Evolutionary conservation across 768 basidiomycete species (phyloP).

Genomic region (Lactifluus piperatus): DNA sequence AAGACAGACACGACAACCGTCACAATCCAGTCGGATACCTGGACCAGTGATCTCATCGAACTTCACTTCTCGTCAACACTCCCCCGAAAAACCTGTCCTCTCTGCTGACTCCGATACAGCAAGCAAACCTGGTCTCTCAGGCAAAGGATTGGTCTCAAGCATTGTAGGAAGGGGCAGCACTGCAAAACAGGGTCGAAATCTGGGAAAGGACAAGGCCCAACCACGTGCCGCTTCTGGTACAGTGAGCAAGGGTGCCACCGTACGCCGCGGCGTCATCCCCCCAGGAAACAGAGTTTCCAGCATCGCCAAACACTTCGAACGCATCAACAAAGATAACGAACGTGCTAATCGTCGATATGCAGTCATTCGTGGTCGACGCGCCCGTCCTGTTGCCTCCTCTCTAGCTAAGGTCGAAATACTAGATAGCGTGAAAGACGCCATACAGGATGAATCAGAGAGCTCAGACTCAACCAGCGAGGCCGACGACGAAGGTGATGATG

Average conservation of each 20-base stretch:
- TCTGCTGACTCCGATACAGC: constrained; percentile 23
- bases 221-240: constrained; percentile 38
- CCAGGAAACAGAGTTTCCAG: constrained; percentile 71
- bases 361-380: constrained; percentile 78
- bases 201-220: constrained; percentile 31
- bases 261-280: constrained; percentile 43
- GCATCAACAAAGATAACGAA: constrained; percentile 66
- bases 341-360: constrained; percentile 70
- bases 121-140: constrained; percentile 28
- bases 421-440: constrained; percentile 84
- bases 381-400: constrained; percentile 85
- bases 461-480: constrained; percentile 60
- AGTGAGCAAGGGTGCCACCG: constrained; percentile 37
- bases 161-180: constrained; percentile 31
- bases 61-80: constrained; percentile 52
- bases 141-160: constrained; percentile 26
- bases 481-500: constrained; percentile 59
- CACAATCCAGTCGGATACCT: constrained; percentile 38
- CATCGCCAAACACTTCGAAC: constrained; percentile 87
- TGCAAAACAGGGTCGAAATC: constrained; percentile 27
- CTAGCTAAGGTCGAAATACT: constrained; percentile 83
- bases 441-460: constrained; percentile 71
- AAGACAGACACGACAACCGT: constrained; percentile 35
- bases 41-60: constrained; percentile 45
- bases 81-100: constrained; percentile 57